phyloP scores from a whole-genome alignment of 2,329 filamentous ascomycete genomes.

The Ceratocystis lukuohia region DNA sequence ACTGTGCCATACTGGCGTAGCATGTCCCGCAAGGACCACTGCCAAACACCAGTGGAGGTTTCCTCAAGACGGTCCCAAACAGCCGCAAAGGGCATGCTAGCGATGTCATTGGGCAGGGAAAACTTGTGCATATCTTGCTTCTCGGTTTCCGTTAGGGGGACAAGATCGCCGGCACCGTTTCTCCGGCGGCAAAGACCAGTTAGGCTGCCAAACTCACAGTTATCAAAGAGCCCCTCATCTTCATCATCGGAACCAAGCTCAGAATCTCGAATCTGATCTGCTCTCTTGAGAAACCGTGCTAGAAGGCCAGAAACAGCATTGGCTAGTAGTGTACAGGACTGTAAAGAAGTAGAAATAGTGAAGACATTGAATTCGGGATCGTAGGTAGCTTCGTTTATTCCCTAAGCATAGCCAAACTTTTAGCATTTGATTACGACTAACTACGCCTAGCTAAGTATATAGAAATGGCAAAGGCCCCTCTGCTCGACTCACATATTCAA shows the following conservation, averaged over 20 bases:
- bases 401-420: not conserved
- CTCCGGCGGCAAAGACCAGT: not conserved
- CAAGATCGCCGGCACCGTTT: not conserved
- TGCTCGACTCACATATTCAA: not conserved
- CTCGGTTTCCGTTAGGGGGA: not conserved
- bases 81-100: not conserved
- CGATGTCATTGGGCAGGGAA: not conserved
- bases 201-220: not conserved
- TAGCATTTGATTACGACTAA: no score
- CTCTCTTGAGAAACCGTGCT: not conserved
- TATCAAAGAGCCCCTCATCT: not conserved
- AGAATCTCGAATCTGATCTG: not conserved
- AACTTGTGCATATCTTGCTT: not conserved
- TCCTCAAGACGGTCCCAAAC: constrained; percentile 9
- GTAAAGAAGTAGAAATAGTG: not conserved
- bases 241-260: not conserved
- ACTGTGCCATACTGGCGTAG: constrained; percentile 12
- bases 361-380: not conserved
- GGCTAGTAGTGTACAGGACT: not conserved
- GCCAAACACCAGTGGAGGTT: not conserved
- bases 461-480: not conserved
- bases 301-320: not conserved
- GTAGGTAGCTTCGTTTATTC: not conserved
- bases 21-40: constrained; percentile 1
- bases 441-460: not conserved